Conservation (phyloP, 257 asterid species). For the Gentiana macrophylla region DNA sequence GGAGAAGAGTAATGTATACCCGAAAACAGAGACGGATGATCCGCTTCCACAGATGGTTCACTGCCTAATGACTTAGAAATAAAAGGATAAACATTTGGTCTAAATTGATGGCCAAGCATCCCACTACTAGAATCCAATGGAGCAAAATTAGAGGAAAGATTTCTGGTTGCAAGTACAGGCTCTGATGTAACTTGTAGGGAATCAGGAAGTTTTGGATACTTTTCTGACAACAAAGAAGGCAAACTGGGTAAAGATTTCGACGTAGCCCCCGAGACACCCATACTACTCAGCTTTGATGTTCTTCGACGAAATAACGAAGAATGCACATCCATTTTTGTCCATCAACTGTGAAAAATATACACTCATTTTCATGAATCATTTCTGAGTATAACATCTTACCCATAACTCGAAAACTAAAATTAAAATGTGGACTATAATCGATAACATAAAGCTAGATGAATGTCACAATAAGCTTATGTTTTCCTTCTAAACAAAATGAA, state of each 20-base stretch:
- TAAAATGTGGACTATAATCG: no score
- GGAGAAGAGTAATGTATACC: conserved; percentile 17
- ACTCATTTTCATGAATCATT: no score
- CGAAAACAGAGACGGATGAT: conserved; percentile 16
- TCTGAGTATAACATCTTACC: no score
- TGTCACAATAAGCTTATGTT: no score
- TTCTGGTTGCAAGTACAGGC: conserved; percentile 25
- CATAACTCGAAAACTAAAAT: no score
- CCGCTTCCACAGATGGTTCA: conserved; percentile 19
- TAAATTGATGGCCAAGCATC: conserved; percentile 32
- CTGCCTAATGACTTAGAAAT: conserved; percentile 23
- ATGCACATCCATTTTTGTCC: conserved; percentile 32
- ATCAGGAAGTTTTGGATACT: conserved; percentile 40
- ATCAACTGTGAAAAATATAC: conserved; percentile 16
- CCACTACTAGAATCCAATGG: conserved; percentile 23
- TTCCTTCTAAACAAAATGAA: no score
- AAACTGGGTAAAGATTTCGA: conserved; percentile 29
- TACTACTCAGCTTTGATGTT: conserved; percentile 24
- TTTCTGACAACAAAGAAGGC: conserved; percentile 34
- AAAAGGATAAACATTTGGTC: conserved; percentile 19
- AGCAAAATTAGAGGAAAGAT: conserved; percentile 22
- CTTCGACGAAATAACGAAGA: conserved; percentile 46
- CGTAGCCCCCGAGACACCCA: conserved; percentile 38
- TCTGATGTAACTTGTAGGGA: conserved; percentile 37
- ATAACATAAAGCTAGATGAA: no score